Base-by-base conservation (phyloP, 2,329 filamentous ascomycete genomes). In the Neodidymelliopsis sp. region DNA sequence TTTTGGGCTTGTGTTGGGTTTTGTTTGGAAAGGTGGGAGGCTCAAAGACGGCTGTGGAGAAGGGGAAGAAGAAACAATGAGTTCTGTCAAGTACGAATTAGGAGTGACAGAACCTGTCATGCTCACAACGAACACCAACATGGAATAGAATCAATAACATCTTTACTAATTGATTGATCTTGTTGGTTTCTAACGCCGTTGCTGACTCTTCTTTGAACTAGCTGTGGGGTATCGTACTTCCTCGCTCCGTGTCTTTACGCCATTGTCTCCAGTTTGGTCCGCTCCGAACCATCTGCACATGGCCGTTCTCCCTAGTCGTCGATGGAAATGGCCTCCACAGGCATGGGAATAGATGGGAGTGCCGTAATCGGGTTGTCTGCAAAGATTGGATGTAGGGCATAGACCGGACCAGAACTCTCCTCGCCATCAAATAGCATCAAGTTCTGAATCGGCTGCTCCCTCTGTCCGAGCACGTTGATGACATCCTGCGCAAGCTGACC, bases 371-470 rank as follows among this genome's bases (percentile, higher is more conserved):
- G 49, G 23, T 52, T 59, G 12, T 59, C 62, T 4, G 57, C 54
- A 39, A 82, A 81, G 56, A 82, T 79, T 0, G 91, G 90, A 67
- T 95, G 41, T 30, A 97, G 78, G 2, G 91, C 82, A 69, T 94
- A 96, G 58, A 94, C 86, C 2, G 85, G 85, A 0, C 88, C 90
- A 57, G 89, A 84, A 73, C 90, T 89, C 34, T 81, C 83, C 60
- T 90, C 89, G 11, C 92, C 92, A 70, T 97, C 91, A 65, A 97
- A 96, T 15, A 97, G 79, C 38, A 96, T 83, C 70, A 96, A 85
- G 72, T 99, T 99, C 76, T 99, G 94, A 30, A 99, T 88, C 1
- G 94, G 94, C 73, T 97, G 94, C 75, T 97, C 91, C 29, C 89
- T 86, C 69, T 89, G 86, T 37, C 92, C 91, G 5, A 97, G 82